Percentiles rank a stretch among this genome's conserved stretches.
Evolutionary conservation across 257 asterid genomes (phyloP).

Genomic region (Marsdenia floribunda): DNA sequence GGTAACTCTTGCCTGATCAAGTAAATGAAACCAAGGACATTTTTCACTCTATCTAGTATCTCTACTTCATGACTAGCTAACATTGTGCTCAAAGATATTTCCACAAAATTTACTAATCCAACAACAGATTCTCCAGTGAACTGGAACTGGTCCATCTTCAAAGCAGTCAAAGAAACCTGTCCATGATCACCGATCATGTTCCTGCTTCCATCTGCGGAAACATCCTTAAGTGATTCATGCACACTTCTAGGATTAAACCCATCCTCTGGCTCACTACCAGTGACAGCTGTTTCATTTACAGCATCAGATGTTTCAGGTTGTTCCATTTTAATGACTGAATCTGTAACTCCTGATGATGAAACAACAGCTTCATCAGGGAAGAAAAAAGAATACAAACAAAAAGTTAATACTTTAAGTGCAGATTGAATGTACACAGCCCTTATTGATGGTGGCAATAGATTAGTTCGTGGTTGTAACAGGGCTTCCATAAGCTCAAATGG

Average conservation of each 20-base stretch:
- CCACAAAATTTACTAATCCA: slow-evolving; percentile 57
- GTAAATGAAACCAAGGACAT: slow-evolving; percentile 65
- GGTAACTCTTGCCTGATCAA: slow-evolving; percentile 48
- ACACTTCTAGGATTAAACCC: slow-evolving; percentile 19
- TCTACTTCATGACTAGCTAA: slow-evolving; percentile 76
- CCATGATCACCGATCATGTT: slow-evolving; percentile 26
- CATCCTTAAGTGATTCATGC: slow-evolving; percentile 20
- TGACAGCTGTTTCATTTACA: slow-evolving; percentile 23
- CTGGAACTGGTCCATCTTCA: slow-evolving; percentile 28
- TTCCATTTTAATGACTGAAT: slow-evolving; percentile 24
- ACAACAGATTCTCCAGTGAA: slow-evolving; percentile 44
- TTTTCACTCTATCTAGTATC: slow-evolving; percentile 76
- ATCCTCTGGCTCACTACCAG: slow-evolving; percentile 45
- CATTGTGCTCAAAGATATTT: slow-evolving; percentile 59
- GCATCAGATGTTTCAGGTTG: slow-evolving; percentile 31
- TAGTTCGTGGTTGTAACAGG: slow-evolving; percentile 75
- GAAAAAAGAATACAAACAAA: slow-evolving; percentile 52
- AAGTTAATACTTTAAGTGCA: slow-evolving; percentile 67
- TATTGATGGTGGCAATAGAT: slow-evolving; percentile 63
- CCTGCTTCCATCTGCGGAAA: slow-evolving; percentile 22
- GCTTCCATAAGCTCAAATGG: slow-evolving; percentile 89
- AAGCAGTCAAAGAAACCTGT: slow-evolving; percentile 29
- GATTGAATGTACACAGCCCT: slow-evolving; percentile 82
- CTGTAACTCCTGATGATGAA: slow-evolving; percentile 28
- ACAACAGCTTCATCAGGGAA: slow-evolving; percentile 34